Conservation (phyloP, 2,329 filamentous ascomycete genomes). For the Sclerotiophoma versabilis region DNA sequence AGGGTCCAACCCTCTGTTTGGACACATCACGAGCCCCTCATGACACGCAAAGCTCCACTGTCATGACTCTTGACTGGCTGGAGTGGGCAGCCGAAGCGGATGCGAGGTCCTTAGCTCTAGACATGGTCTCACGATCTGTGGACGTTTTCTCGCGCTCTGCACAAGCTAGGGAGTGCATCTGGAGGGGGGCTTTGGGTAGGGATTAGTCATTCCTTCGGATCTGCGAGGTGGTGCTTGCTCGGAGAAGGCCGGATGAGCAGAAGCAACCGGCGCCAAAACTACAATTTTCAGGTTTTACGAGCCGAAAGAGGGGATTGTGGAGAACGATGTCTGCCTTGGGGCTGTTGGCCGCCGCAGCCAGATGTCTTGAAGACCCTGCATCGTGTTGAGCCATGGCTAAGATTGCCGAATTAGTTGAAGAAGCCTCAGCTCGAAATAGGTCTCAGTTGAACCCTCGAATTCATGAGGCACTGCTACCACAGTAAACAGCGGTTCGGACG, state of each 20-base stretch:
- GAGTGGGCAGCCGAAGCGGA: neutral
- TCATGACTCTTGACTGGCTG: neutral
- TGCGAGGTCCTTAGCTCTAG: neutral
- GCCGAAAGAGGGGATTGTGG: constrained; percentile 19
- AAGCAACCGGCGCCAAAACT: constrained; percentile 17
- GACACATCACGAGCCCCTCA: constrained; percentile 1
- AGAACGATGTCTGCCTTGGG: constrained; percentile 3
- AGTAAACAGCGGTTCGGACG: neutral
- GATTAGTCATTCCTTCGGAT: too few relatives aligned
- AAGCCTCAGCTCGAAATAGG: neutral
- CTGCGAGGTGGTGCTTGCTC: constrained; percentile 21
- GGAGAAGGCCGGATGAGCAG: constrained; percentile 29
- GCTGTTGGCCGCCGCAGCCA: neutral
- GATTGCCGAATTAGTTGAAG: neutral
- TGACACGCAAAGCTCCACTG: neutral
- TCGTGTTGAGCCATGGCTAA: neutral
- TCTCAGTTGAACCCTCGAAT: neutral
- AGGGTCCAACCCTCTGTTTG: constrained; percentile 4
- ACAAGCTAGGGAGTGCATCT: neutral
- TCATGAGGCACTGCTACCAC: neutral
- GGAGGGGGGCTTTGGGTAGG: too few relatives aligned
- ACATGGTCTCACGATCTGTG: neutral
- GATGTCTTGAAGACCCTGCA: neutral
- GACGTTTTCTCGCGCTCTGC: neutral
- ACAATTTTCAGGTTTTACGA: constrained; percentile 23